A percentile compares a stretch with the other conserved stretches of the same genome.
Evolutionary conservation across 2,329 filamentous ascomycete species (phyloP).

Genomic region (Venturia nashicola): DNA sequence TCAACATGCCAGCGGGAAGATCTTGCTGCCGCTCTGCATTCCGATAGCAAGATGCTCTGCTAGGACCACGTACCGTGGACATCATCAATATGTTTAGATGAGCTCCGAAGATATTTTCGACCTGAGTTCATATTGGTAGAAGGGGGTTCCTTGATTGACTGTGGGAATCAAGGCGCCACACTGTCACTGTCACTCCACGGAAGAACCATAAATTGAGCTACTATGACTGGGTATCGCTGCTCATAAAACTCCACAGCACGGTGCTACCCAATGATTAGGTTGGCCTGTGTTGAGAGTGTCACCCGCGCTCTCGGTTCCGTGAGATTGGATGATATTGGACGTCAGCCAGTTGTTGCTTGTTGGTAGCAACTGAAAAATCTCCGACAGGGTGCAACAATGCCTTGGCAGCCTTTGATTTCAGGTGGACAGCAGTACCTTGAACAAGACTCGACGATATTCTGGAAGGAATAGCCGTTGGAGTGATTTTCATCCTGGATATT

Average conservation of each 20-base stretch:
- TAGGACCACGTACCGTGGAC: neutral
- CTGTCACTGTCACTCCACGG: neutral
- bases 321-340: neutral
- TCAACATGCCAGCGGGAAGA: conserved; percentile 1
- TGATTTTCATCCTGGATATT: neutral
- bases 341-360: neutral
- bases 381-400: neutral
- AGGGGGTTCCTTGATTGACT: neutral
- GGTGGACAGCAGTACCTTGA: neutral
- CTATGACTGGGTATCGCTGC: neutral
- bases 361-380: neutral
- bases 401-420: neutral
- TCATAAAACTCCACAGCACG: neutral
- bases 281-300: neutral
- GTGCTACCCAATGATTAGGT: neutral
- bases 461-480: neutral
- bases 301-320: neutral
- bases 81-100: neutral
- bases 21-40: conserved; percentile 1
- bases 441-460: neutral
- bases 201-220: conserved; percentile 3
- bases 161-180: neutral
- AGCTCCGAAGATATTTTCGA: neutral
- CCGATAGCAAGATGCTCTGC: neutral
- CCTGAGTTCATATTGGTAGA: neutral